Evolutionary conservation across 768 basidiomycete genomes (phyloP).

Genomic region (Termitomyces sp.): DNA sequence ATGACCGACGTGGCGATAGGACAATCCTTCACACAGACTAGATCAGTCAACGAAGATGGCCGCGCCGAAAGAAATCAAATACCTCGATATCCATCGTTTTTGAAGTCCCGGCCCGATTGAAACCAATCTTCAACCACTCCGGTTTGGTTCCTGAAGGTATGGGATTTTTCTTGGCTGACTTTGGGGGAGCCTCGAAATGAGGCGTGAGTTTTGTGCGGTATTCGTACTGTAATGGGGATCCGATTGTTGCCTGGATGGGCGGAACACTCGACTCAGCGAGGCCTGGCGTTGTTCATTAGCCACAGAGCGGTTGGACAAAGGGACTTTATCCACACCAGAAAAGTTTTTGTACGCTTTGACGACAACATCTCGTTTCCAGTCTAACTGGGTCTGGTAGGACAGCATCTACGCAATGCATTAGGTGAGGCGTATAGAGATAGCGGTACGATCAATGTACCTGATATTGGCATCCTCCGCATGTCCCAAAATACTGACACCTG

Average conservation of each 20-base stretch:
- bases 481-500: conserved; percentile 83
- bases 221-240: conserved; percentile 84
- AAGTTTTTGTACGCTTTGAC: conserved; percentile 80
- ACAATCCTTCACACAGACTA: conserved; percentile 62
- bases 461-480: conserved; percentile 92
- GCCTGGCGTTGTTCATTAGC: conserved; percentile 28
- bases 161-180: conserved; percentile 23
- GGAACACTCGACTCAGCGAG: conserved; percentile 58
- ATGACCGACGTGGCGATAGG: conserved; percentile 83
- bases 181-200: conserved; percentile 82
- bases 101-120: conserved; percentile 73
- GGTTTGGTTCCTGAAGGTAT: conserved; percentile 30
- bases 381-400: conserved; percentile 80
- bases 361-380: conserved; percentile 82
- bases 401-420: conserved; percentile 53
- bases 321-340: conserved; percentile 35
- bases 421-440: background rate
- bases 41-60: background rate
- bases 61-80: background rate
- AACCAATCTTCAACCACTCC: conserved; percentile 82
- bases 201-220: conserved; percentile 98
- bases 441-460: conserved; percentile 51
- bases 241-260: conserved; percentile 62
- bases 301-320: background rate
- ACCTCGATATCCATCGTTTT: conserved; percentile 91